phyloP scores from a whole-genome alignment of 2,329 filamentous ascomycete genomes.

The Sarocladium strictum region DNA sequence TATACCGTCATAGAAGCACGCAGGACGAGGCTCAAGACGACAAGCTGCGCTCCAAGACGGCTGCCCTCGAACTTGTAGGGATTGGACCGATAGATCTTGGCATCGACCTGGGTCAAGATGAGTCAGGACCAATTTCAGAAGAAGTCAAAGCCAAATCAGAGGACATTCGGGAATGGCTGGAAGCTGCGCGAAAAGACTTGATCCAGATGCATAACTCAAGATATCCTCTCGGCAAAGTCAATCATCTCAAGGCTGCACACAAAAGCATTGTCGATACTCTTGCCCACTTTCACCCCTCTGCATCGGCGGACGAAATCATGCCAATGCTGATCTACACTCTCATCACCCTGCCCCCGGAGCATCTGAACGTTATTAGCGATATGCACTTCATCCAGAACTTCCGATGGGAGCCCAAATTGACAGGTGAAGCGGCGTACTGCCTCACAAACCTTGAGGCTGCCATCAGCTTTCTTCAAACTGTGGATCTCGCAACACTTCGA shows the following conservation, averaged over 20 bases:
- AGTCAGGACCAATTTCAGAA: slow-evolving; percentile 48
- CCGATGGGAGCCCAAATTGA: slow-evolving; percentile 75
- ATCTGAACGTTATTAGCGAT: slow-evolving; percentile 87
- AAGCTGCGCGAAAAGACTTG: slow-evolving; percentile 62
- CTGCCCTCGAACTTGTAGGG: slow-evolving; percentile 82
- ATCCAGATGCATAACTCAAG: slow-evolving; percentile 78
- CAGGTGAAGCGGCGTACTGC: slow-evolving; percentile 93
- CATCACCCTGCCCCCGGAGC: slow-evolving; percentile 81
- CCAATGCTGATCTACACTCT: slow-evolving; percentile 95
- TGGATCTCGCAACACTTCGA: slow-evolving; percentile 83
- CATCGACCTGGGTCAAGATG: slow-evolving; percentile 58
- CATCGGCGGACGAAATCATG: slow-evolving; percentile 94
- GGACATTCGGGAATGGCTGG: slow-evolving; percentile 68
- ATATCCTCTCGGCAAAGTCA: slow-evolving; percentile 86
- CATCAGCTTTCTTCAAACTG: slow-evolving; percentile 89
- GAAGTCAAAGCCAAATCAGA: slow-evolving; percentile 53
- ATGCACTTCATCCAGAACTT: slow-evolving; percentile 93
- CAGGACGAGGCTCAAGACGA: slow-evolving; percentile 94
- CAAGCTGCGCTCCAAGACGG: slow-evolving; percentile 89
- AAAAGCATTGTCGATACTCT: slow-evolving; percentile 90
- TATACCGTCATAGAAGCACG: slow-evolving; percentile 87
- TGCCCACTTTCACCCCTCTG: slow-evolving; percentile 63
- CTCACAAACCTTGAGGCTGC: slow-evolving; percentile 93
- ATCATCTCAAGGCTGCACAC: slow-evolving; percentile 80
- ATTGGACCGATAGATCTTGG: slow-evolving; percentile 84